Evolutionary conservation across 371 early-diverging fungal species (phyloP), one percentile per base, ranked within the genome.

Genomic region (Apophysomyces ossiformis): DNA sequence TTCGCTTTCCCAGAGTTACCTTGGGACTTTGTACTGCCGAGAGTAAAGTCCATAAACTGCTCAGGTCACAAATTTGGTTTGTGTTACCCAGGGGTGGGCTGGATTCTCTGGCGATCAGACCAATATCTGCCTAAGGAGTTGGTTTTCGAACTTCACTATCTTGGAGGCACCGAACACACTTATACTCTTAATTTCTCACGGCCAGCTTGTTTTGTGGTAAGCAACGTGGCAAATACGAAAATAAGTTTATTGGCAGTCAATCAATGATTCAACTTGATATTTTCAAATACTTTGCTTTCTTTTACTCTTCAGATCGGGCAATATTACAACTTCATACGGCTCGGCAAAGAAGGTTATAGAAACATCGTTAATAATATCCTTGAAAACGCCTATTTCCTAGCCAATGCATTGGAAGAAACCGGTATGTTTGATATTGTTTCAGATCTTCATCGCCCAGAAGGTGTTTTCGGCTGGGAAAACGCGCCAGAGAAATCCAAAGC

Each of bases 321-420:
- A 72, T 93, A 93, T 74, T 93, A 91, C 78, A 87, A 85, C 70
- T 87, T 93, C 62, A 68, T 93, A 26, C 85, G 92, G 43, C 82
- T 87, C 37, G 93, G 91, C 0, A 68, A 61, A n/a, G 77, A 78
- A 41, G 93, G 93, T 0, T 92, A 84, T 75, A 76, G 73, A 4
- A 69, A 78, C 60, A 76, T 92, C 26, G 84, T 88, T 72, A 68
- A 78, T 16, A 85, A 79, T 35, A 77, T 77, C 37, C 57, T 87
- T 21, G 57, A 61, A 16, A 88, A 87, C 59, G 88, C 91, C 8
- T 75, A 84, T 13, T 69, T 82, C 36, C 71, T 89, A 9, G 84
- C 89, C 0, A 63, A 69, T 7, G 79, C 79, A 1, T 66, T 89
- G 36, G 88, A 87, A 64, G 66, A 70, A 1, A 78, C 82, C 0